Percentiles rank a stretch among this genome's conserved stretches.
Conservation (phyloP, 2,329 filamentous ascomycete genomes). For the Trichophyton verrucosum region DNA sequence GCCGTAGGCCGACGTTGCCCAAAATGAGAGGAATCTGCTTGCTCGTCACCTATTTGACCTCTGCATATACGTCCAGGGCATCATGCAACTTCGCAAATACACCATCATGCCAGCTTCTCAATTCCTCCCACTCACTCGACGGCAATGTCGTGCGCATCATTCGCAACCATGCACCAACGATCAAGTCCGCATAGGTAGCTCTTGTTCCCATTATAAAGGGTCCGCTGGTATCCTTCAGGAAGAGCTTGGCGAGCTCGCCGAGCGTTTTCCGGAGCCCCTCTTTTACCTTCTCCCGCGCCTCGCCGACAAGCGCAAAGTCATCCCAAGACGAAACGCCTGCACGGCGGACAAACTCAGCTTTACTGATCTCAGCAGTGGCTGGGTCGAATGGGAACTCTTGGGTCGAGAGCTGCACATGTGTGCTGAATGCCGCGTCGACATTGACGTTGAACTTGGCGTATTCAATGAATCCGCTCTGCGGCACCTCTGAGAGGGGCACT, state of each 20-base stretch:
- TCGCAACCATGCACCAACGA: conserved; percentile 45
- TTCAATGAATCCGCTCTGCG: conserved; percentile 10
- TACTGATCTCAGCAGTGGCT: conserved; percentile 32
- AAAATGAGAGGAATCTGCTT: background rate
- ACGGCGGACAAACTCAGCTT: conserved; percentile 40
- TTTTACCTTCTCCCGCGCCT: conserved; percentile 30
- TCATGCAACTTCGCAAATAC: conserved; percentile 31
- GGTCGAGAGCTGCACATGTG: conserved; percentile 32
- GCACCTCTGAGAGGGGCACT: conserved; percentile 29
- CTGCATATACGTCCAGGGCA: conserved; percentile 31
- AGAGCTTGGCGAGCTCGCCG: conserved; percentile 34
- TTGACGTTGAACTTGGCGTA: conserved; percentile 40
- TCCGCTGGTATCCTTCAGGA: conserved; percentile 28
- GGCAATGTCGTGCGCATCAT: conserved; percentile 22
- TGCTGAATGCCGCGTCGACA: conserved; percentile 44
- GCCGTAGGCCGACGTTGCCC: background rate
- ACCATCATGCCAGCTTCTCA: conserved; percentile 8
- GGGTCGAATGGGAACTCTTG: conserved; percentile 42
- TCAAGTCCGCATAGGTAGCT: conserved; percentile 44
- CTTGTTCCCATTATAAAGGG: conserved; percentile 38
- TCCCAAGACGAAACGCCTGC: conserved; percentile 34
- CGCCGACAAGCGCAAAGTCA: conserved; percentile 25
- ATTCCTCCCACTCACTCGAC: conserved; percentile 1
- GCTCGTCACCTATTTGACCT: conserved; percentile 19
- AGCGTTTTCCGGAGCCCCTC: conserved; percentile 33